Evolutionary conservation across 2,329 filamentous ascomycete species (phyloP).

Genomic region (Fusarium torulosum): DNA sequence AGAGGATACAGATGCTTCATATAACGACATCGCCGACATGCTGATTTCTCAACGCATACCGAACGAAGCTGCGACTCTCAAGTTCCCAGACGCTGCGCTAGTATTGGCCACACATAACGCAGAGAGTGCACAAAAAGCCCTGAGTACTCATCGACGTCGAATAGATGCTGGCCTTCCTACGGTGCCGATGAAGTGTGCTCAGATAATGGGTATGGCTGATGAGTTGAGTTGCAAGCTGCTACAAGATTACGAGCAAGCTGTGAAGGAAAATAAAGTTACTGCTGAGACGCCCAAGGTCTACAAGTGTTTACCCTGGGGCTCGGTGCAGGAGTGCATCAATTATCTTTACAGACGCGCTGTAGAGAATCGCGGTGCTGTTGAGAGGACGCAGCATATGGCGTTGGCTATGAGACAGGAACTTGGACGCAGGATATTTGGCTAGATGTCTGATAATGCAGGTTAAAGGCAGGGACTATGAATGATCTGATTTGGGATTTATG

Average conservation of each 20-base stretch:
- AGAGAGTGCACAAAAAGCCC: slow-evolving; percentile 56
- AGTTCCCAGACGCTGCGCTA: slow-evolving; percentile 61
- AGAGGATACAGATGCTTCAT: slow-evolving; percentile 63
- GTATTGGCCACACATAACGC: slow-evolving; percentile 68
- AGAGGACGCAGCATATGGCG: slow-evolving; percentile 49
- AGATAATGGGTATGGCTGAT: slow-evolving; percentile 70
- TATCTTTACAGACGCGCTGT: slow-evolving; percentile 55
- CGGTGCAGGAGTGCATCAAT: slow-evolving; percentile 54
- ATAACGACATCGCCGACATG: slow-evolving; percentile 62
- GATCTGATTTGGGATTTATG: no score
- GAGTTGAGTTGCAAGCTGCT: slow-evolving; percentile 65
- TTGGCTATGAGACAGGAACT: slow-evolving; percentile 49
- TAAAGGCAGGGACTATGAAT: no score
- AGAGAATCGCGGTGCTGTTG: slow-evolving; percentile 56
- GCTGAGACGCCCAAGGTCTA: slow-evolving; percentile 49
- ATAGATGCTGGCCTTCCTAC: slow-evolving; percentile 51
- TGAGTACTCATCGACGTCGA: slow-evolving; percentile 57
- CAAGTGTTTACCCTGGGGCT: slow-evolving; percentile 57
- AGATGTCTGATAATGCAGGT: neutral
- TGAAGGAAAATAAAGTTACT: neutral
- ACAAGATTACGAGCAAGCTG: slow-evolving; percentile 49
- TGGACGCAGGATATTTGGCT: slow-evolving; percentile 45
- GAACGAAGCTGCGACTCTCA: slow-evolving; percentile 5
- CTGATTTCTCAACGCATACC: slow-evolving; percentile 56
- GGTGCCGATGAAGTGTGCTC: slow-evolving; percentile 60